Conservation (phyloP, 2,329 filamentous ascomycete species). For the Beauveria bassiana region DNA sequence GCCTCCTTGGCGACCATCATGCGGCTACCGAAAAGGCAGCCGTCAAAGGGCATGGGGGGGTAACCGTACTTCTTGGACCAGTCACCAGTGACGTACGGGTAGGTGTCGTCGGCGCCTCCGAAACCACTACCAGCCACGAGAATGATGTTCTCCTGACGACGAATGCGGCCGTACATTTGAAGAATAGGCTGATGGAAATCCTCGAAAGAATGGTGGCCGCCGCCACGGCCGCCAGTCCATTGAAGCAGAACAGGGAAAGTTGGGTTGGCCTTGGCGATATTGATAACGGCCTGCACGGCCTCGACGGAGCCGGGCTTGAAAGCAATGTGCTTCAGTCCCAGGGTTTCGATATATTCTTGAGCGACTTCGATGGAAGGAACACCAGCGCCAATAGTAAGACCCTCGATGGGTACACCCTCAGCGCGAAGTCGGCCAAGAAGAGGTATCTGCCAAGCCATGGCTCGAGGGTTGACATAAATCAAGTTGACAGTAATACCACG, state of each 20-base stretch:
- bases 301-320: constrained; percentile 92
- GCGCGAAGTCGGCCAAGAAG: constrained; percentile 70
- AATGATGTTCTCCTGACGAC: constrained; percentile 78
- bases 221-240: constrained; percentile 91
- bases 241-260: constrained; percentile 88
- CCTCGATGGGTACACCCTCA: constrained; percentile 85
- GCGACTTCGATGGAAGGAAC: constrained; percentile 91
- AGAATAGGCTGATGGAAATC: constrained; percentile 91
- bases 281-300: constrained; percentile 81
- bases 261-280: constrained; percentile 90
- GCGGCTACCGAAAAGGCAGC: constrained; percentile 81
- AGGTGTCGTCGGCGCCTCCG: constrained; percentile 81
- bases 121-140: constrained; percentile 88
- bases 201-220: constrained; percentile 90
- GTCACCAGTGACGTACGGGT: constrained; percentile 80
- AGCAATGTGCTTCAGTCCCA: constrained; percentile 85
- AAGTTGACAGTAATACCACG: constrained; percentile 85
- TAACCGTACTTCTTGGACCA: constrained; percentile 87
- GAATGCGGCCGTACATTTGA: constrained; percentile 83
- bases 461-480: constrained; percentile 83
- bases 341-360: constrained; percentile 86
- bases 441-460: constrained; percentile 90
- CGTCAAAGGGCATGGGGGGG: constrained; percentile 90
- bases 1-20: constrained; percentile 95
- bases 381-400: constrained; percentile 85